These are phyloP conservation scores for Pichia manshurica DNA, from an alignment of 805 yeast genomes.

Conservation along the genomic window DNA sequence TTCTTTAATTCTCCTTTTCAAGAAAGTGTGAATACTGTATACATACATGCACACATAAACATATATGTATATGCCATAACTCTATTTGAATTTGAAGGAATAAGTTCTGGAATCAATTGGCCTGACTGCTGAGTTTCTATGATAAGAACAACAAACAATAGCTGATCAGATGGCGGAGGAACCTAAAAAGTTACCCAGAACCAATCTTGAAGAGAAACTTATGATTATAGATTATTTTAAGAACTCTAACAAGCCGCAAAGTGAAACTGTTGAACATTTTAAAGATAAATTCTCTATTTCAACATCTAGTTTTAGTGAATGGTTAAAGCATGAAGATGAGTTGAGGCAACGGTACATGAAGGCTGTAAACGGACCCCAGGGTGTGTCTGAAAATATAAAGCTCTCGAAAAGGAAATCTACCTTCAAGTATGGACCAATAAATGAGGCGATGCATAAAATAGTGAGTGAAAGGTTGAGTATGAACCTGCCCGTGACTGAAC, in stretches of 20 bases:
- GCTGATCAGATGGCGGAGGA: not conserved
- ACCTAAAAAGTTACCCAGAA: constrained; percentile 27
- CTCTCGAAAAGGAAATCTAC: constrained; percentile 40
- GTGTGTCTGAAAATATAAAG: constrained; percentile 21
- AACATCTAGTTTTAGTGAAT: constrained; percentile 56
- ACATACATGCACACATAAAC: no score
- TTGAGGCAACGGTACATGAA: constrained; percentile 40
- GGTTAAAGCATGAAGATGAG: constrained; percentile 52
- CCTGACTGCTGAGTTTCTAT: no score
- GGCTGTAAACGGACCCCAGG: constrained; percentile 22
- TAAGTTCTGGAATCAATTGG: no score
- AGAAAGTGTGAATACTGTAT: no score
- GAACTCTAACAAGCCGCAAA: constrained; percentile 45
- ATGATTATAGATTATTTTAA: constrained; percentile 49
- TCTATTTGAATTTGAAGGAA: no score
- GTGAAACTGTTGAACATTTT: constrained; percentile 50
- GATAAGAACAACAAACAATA: no score
- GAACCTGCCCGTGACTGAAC: constrained; percentile 47
- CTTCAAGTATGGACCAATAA: constrained; percentile 53
- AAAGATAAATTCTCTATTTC: constrained; percentile 47
- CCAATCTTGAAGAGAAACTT: constrained; percentile 54
- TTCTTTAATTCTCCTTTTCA: no score
- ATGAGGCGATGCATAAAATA: constrained; percentile 51
- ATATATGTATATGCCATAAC: no score
- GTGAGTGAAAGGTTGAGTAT: constrained; percentile 41